Evolutionary conservation across 306 rosid genomes (phyloP).

Genomic region (Rosa persica): DNA sequence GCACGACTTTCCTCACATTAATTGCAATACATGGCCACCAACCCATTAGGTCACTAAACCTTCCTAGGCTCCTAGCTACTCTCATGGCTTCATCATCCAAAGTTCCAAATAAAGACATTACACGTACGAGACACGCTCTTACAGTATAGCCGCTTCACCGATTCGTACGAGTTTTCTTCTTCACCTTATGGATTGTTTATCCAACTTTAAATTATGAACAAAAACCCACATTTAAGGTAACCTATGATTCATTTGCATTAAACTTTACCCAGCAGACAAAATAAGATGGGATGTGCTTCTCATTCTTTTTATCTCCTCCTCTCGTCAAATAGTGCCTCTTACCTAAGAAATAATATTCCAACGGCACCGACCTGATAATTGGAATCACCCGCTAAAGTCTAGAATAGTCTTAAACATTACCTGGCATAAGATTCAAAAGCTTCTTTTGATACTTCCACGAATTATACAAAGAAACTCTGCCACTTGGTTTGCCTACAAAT

Average conservation of each 20-base stretch:
- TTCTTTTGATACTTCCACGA: background rate
- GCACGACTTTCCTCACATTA: background rate
- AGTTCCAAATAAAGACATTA: background rate
- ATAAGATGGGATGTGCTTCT: background rate
- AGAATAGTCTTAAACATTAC: background rate
- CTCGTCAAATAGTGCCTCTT: background rate
- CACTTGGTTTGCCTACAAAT: background rate
- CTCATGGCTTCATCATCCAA: background rate
- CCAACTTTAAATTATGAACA: background rate
- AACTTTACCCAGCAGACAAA: background rate
- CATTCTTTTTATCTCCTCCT: background rate
- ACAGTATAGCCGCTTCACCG: background rate
- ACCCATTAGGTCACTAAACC: background rate
- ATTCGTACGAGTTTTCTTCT: background rate
- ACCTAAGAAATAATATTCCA: background rate
- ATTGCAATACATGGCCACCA: background rate
- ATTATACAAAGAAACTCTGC: background rate
- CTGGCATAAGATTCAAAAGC: conserved; percentile 5
- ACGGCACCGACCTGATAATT: background rate
- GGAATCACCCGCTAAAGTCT: background rate
- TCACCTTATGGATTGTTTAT: background rate
- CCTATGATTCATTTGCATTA: background rate
- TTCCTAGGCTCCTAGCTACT: background rate
- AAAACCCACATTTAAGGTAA: background rate
- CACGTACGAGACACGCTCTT: background rate